Base-by-base conservation (phyloP, 768 basidiomycete genomes). In the Thelephora aurantiotincta region DNA sequence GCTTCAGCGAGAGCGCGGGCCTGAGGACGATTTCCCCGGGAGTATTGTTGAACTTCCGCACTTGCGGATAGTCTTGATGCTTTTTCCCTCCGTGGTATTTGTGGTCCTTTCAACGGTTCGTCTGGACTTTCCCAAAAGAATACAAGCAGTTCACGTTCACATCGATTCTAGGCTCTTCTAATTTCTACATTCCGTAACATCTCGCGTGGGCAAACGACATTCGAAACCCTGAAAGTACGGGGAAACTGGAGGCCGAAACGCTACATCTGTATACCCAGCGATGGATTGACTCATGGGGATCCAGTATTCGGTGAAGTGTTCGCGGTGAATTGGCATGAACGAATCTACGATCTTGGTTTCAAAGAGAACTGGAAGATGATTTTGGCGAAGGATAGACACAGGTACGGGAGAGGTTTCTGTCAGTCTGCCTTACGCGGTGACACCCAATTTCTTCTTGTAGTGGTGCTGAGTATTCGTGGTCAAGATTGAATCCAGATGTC, bases 271-370 rank as follows among this genome's bases (percentile, higher is more conserved):
- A 33, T 44, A 19, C 35, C 3, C 7, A n/a, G 5, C 22, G 33
- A 11, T 5, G 13, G 18, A 23, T 34, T 18, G 12, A 19, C 30
- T 45, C 11, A 1, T 22, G 5, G 16, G 14, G 35, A 23, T 20
- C 11, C 4, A 44, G 36, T 3, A n/a, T 33, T 11, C 33, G 34
- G 22, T 20, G 46, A 20, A 26, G 22, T 48, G 5, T 52, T 47
- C 33, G 44, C 55, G 11, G 45, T 56, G 14, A 22, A 35, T 16
- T 18, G 35, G 5, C 33, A 23, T 6, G 55, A 48, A 26, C 46
- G 46, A 13, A 13, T 56, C 26, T 57, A 57, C 26, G 55, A 57
- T 44, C 50, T 51, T 9, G 55, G 50, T 7, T 54, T 52, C 47
- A 49, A 50, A 14, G 49, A 51, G 43, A 57, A 57, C 41, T 55